These are phyloP conservation scores for Penicillium longicatenatum DNA, from an alignment of 495 filamentous ascomycete genomes.

Conservation along the genomic window DNA sequence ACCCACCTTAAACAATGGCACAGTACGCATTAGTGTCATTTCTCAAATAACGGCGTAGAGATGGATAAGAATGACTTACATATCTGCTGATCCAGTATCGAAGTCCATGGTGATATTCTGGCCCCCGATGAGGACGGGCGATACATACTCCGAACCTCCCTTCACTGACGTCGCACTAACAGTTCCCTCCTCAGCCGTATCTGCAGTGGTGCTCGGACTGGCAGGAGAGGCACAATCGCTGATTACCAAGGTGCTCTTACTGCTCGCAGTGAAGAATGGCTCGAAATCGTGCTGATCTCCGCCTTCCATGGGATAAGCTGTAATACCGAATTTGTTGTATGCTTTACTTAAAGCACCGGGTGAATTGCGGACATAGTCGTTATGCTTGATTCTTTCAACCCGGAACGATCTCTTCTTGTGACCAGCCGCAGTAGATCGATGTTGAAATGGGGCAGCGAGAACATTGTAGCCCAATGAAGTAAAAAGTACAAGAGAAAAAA, in stretches of 20 bases:
- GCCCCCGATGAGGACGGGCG: conserved; percentile 70
- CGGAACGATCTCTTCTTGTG: conserved; percentile 53
- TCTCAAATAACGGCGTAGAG: not conserved
- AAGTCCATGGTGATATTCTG: conserved; percentile 76
- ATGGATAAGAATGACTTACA: conserved; percentile 58
- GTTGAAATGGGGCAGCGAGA: conserved; percentile 26
- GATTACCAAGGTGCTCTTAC: not conserved
- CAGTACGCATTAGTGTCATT: not conserved
- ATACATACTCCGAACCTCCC: conserved; percentile 69
- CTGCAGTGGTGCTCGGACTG: conserved; percentile 18
- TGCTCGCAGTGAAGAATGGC: conserved; percentile 18
- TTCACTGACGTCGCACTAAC: conserved; percentile 63
- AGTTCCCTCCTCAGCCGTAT: conserved; percentile 48
- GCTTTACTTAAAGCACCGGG: conserved; percentile 60
- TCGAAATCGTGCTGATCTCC: conserved; percentile 40
- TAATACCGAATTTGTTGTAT: conserved; percentile 63
- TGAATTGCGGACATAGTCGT: conserved; percentile 54
- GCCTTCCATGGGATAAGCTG: conserved; percentile 19
- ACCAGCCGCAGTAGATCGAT: conserved; percentile 11
- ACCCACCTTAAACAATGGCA: conserved; percentile 59
- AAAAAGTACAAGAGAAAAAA: conserved; percentile 30
- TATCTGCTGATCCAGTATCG: conserved; percentile 80
- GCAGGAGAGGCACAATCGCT: not conserved
- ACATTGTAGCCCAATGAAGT: conserved; percentile 42
- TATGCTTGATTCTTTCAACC: conserved; percentile 58